These are phyloP conservation scores for Solanum lycopersicoides DNA, from an alignment of 257 asterid species.

Conservation along the genomic window DNA sequence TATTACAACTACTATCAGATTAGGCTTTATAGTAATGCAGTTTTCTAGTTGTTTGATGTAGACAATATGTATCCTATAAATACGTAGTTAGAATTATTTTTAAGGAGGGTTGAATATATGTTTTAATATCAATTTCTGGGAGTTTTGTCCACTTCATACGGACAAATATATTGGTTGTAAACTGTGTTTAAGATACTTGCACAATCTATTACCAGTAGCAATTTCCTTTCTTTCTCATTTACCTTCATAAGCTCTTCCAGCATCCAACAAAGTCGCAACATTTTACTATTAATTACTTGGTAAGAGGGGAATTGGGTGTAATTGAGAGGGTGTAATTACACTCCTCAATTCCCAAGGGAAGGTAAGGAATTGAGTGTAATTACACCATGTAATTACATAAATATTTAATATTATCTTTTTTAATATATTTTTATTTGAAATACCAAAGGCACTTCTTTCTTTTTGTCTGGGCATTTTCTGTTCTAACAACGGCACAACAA, in stretches of 20 bases:
- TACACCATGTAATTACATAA: too few species aligned
- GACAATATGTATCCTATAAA: not conserved
- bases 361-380: too few species aligned
- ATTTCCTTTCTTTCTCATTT: not conserved
- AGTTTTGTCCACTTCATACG: not conserved
- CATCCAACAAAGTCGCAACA: not conserved
- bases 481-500: too few species aligned
- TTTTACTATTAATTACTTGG: not conserved
- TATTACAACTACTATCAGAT: not conserved
- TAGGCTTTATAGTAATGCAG: not conserved
- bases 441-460: too few species aligned
- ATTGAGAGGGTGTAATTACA: too few species aligned
- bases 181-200: not conserved
- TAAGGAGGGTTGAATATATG: not conserved
- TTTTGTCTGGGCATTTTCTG: too few species aligned
- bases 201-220: not conserved
- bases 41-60: not conserved
- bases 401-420: too few species aligned
- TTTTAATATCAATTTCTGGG: not conserved
- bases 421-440: too few species aligned
- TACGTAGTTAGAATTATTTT: too few species aligned
- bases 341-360: too few species aligned
- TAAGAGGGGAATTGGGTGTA: too few species aligned
- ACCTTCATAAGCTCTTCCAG: not conserved
- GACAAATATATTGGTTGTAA: not conserved